These are phyloP conservation scores for Fusarium subtropicale DNA, from an alignment of 2,329 filamentous ascomycete genomes.

Conservation along the genomic window DNA sequence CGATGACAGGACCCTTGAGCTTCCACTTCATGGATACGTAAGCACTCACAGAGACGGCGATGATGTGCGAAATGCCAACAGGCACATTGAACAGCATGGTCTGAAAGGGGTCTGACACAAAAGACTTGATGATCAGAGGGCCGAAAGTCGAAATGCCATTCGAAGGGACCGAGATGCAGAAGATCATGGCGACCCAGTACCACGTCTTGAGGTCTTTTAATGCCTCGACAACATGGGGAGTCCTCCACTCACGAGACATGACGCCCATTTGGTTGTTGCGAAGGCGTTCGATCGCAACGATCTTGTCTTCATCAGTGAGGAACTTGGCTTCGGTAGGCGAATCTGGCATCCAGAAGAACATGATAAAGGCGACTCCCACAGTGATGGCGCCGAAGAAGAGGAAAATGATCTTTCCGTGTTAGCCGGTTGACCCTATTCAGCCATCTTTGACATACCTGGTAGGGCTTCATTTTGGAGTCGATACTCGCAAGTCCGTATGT, in stretches of 20 bases:
- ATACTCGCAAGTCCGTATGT: slow-evolving; percentile 71
- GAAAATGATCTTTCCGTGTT: slow-evolving; percentile 59
- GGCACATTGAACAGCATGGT: slow-evolving; percentile 72
- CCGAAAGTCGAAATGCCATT: slow-evolving; percentile 70
- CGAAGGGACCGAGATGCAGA: slow-evolving; percentile 67
- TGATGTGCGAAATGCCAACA: slow-evolving; percentile 69
- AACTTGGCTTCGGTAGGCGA: slow-evolving; percentile 63
- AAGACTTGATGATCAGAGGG: slow-evolving; percentile 68
- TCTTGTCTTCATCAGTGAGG: slow-evolving; percentile 62
- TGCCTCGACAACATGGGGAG: slow-evolving; percentile 64
- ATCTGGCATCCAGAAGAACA: slow-evolving; percentile 62
- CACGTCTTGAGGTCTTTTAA: slow-evolving; percentile 69
- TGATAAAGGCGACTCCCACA: slow-evolving; percentile 58
- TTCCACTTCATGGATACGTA: slow-evolving; percentile 66
- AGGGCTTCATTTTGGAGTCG: slow-evolving; percentile 57
- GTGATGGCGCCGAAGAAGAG: slow-evolving; percentile 65
- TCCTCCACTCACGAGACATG: slow-evolving; percentile 63
- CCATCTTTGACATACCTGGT: slow-evolving; percentile 55
- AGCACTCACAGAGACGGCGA: slow-evolving; percentile 68
- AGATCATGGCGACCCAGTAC: slow-evolving; percentile 67
- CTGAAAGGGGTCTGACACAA: slow-evolving; percentile 67
- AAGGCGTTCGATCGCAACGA: slow-evolving; percentile 65
- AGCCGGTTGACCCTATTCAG: rapidly evolving
- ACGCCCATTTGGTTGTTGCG: slow-evolving; percentile 67
- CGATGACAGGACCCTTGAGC: slow-evolving; percentile 67